Evolutionary conservation across 805 yeast genomes (phyloP), one percentile per base, ranked within the genome.

Genomic region (Middelhovenomyces tepae): DNA sequence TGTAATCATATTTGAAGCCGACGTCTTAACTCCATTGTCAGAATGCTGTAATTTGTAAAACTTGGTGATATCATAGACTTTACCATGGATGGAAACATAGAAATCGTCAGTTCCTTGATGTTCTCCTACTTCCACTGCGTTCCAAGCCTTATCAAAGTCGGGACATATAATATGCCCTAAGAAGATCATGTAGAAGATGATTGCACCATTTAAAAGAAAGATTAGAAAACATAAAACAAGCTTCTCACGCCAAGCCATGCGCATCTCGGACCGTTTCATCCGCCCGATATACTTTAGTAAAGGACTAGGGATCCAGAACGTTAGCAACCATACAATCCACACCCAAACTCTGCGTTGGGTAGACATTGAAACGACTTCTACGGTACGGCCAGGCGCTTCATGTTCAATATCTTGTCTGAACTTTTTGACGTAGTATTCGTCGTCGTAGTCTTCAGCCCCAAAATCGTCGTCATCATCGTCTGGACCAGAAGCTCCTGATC

Each of bases 211-310:
- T 28, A 62, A 33, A 13, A 62, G 39, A 17, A 48, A 35, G 19
- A 62, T 62, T 14, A 61, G 23, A 17, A 48, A 42, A 35, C 59
- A 62, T 17, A 62, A 54, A 2, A 48, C 56, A 2, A 61, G 20
- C 39, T 62, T 62, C 34, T 62, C 67, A 22, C 67, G 48, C 66
- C 66, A 62, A 2, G 67, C 67, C 44, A 60, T 48, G 4, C 67
- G 49, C 16, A 62, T 61, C 18, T 62, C 65, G 3, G 53, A 48
- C 7, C 67, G 48, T 30, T 51, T 51, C 66, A 62, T 62, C 11
- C 61, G 45, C 7, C 61, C 60, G 10, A 59, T 21, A 35, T 44
- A 53, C 32, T 40, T 43, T 21, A 62, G 42, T 7, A 53, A 13
- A 2, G 60, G 58, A 16, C 58, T 50, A 1, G 67, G 67, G 23